Conservation (phyloP, 2,329 filamentous ascomycete genomes). For the Dothideomycetes sp. region DNA sequence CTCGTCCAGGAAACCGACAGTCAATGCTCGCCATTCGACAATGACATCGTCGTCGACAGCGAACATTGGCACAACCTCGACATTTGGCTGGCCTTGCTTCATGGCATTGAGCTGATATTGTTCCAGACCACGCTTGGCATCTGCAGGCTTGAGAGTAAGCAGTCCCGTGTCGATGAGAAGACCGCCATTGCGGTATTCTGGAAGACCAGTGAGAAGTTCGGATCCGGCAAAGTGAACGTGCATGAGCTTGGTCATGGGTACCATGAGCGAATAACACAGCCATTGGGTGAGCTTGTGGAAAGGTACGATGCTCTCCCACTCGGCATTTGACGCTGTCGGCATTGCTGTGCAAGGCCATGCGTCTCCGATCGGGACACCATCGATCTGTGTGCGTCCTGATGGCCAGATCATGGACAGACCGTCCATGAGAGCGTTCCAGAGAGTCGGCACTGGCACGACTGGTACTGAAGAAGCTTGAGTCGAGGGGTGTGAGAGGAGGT, state of each 20-base stretch:
- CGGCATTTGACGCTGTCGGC: constrained; percentile 60
- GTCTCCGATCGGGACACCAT: constrained; percentile 80
- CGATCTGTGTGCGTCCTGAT: constrained; percentile 71
- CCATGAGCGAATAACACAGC: constrained; percentile 90
- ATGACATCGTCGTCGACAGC: constrained; percentile 66
- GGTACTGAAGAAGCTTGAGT: constrained; percentile 83
- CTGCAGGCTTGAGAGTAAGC: constrained; percentile 62
- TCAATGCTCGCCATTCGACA: constrained; percentile 69
- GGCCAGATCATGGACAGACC: constrained; percentile 86
- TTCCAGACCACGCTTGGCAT: constrained; percentile 60
- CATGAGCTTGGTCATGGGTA: constrained; percentile 75
- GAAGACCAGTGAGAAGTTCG: constrained; percentile 78
- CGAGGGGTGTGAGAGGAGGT: constrained; percentile 82
- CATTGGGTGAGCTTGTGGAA: constrained; percentile 95
- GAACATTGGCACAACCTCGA: constrained; percentile 68
- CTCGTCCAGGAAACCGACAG: constrained; percentile 65
- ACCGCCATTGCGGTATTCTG: constrained; percentile 88
- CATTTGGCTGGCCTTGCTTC: constrained; percentile 60
- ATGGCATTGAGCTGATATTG: constrained; percentile 62
- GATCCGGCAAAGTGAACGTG: constrained; percentile 71
- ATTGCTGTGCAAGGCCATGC: constrained; percentile 86
- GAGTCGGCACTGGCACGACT: constrained; percentile 73
- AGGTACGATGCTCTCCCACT: constrained; percentile 74
- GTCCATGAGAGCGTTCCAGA: constrained; percentile 87
- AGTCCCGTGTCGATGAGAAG: constrained; percentile 79